phyloP scores from a whole-genome alignment of 768 basidiomycete species.

The Rhodosporidiobolus odoratus region DNA sequence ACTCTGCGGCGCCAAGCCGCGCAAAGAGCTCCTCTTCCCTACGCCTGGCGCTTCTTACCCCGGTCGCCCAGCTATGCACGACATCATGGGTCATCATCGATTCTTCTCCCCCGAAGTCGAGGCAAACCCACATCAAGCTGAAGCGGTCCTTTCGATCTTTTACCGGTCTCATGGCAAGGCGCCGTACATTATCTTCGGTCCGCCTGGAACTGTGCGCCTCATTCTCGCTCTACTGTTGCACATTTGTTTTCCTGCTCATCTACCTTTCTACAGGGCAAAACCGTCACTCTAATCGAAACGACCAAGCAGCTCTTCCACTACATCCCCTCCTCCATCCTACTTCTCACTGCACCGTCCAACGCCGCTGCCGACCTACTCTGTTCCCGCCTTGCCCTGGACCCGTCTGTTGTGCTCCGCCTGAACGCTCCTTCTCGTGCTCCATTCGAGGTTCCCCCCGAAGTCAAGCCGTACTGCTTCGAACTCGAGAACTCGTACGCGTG shows the following conservation, averaged over 20 bases:
- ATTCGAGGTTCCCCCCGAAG: constrained; percentile 41
- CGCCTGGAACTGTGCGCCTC: constrained; percentile 43
- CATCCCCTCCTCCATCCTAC: constrained; percentile 38
- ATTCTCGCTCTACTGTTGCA: no score
- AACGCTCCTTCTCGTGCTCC: constrained; percentile 44
- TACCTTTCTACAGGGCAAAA: constrained; percentile 20
- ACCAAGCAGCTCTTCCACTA: constrained; percentile 42
- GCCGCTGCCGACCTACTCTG: constrained; percentile 46
- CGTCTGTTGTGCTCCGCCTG: constrained; percentile 38
- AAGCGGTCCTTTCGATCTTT: constrained; percentile 40
- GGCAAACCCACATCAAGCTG: constrained; percentile 43
- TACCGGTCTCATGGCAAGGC: constrained; percentile 18
- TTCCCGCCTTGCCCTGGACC: constrained; percentile 33
- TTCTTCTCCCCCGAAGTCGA: background rate
- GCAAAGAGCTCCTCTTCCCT: constrained; percentile 12
- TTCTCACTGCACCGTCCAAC: constrained; percentile 46
- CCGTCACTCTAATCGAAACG: constrained; percentile 40
- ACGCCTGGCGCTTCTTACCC: background rate
- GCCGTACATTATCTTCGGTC: constrained; percentile 45
- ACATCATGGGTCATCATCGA: background rate
- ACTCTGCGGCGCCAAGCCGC: background rate
- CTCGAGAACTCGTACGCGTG: constrained; percentile 37
- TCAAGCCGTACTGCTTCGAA: constrained; percentile 17
- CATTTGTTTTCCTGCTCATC: background rate
- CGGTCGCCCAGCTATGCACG: background rate